A percentile compares a stretch with the other conserved stretches of the same genome.
These are phyloP conservation scores for Aspergillus kassunensis DNA, from an alignment of 495 filamentous ascomycete genomes.

Conservation along the genomic window DNA sequence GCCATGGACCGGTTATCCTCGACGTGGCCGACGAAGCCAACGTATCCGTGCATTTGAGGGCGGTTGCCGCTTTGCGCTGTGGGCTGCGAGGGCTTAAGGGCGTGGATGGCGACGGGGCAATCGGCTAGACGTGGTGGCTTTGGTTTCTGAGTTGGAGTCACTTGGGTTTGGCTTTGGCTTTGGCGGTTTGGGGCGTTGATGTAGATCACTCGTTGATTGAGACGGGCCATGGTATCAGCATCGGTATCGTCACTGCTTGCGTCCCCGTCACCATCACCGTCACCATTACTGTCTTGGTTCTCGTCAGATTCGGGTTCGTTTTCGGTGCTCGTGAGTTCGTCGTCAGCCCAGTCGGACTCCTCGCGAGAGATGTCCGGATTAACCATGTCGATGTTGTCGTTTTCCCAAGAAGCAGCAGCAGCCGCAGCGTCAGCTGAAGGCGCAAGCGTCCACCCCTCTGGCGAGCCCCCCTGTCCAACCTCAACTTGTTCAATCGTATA, in stretches of 20 bases:
- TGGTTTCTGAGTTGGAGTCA: neutral
- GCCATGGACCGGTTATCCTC: slow-evolving; percentile 16
- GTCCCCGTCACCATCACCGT: neutral
- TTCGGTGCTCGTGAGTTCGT: slow-evolving; percentile 3
- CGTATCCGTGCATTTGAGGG: neutral
- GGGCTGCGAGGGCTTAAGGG: neutral
- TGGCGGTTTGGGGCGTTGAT: neutral
- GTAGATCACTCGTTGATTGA: neutral
- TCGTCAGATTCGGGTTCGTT: neutral
- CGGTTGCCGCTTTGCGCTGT: neutral
- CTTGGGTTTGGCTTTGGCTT: neutral
- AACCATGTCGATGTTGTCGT: neutral
- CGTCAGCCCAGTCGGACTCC: slow-evolving; percentile 4
- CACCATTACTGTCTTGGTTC: too few species aligned
- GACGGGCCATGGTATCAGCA: neutral
- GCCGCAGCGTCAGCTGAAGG: neutral
- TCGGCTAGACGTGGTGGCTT: neutral
- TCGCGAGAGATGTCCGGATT: neutral
- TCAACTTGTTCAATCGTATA: neutral
- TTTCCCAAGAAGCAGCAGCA: neutral
- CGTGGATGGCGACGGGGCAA: slow-evolving; percentile 14
- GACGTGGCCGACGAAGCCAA: slow-evolving; percentile 19
- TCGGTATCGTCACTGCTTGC: neutral
- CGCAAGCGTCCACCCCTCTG: neutral
- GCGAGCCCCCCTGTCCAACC: neutral